Base-by-base conservation (phyloP, 2,329 filamentous ascomycete genomes). In the Cladosporium phlei region DNA sequence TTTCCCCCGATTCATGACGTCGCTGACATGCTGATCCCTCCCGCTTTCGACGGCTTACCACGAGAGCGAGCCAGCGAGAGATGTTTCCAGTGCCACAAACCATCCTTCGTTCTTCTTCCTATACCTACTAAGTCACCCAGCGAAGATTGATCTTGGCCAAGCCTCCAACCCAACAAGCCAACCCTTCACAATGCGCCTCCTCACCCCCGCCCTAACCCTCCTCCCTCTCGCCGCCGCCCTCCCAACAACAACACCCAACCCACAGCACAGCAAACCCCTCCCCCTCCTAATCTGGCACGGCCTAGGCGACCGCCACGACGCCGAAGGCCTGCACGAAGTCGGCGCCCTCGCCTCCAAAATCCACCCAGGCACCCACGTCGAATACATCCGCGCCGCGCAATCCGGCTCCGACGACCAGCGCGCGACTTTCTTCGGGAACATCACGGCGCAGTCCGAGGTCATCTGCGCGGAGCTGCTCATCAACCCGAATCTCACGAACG, bases 231-330 rank as follows among this genome's bases (percentile, higher is more conserved):
- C 20, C 21, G 33, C 50, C 32, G 16, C 38, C 27, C 7, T 28
- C 30, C 38, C 29, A 29, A 34, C 20, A 29, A 33, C 29, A 29
- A 34, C 20, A 29, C 38, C 43, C 25, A 11, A 46, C 8, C 17
- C 43, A 16, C 11, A n/a, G n/a, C 5, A 20, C 16, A 20, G 49
- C 55, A 46, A 57, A 7, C 88, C 87, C 3, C 78, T 96, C 22
- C 93, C 93, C 1, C 76, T 98, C 27, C 78, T 98, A 50, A 86
- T 98, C 69, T 98, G 93, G 93, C 93, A 98, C 67, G 93, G 82
- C 48, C 70, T 83, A n/a, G 80, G 80, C 59, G 87, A 93, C 68
- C 78, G 83, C 65, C 94, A 83, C 70, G 78, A 80, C 43, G 79
- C 80, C 53, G 83, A 89, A 2, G 89, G 90, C 48, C 76, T 97